These are phyloP conservation scores for Atkinsonella hypoxylon DNA, from an alignment of 2,329 filamentous ascomycete species.

Conservation along the genomic window DNA sequence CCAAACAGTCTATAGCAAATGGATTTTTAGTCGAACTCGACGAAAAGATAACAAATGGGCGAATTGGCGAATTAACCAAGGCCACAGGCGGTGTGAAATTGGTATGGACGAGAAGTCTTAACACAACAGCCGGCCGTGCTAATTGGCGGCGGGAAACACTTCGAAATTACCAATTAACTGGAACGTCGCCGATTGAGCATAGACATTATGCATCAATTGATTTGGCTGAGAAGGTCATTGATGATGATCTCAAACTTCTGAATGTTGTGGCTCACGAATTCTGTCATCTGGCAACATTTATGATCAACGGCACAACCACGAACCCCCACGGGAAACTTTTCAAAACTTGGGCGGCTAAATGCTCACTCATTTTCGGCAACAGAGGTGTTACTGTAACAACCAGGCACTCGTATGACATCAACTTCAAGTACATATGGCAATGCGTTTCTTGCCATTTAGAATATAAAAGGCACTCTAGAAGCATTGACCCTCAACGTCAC, in stretches of 20 bases:
- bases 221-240: slow-evolving; percentile 78
- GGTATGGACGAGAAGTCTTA: slow-evolving; percentile 66
- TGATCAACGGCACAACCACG: slow-evolving; percentile 62
- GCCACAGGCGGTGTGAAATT: slow-evolving; percentile 60
- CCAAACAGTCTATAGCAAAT: slow-evolving; percentile 51
- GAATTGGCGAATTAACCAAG: slow-evolving; percentile 44
- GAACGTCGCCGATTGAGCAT: slow-evolving; percentile 19
- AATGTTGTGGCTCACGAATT: slow-evolving; percentile 96
- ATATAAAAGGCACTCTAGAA: slow-evolving; percentile 77
- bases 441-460: slow-evolving; percentile 58
- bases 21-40: slow-evolving; percentile 61
- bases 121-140: slow-evolving; percentile 66
- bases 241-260: slow-evolving; percentile 61
- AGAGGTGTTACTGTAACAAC: slow-evolving; percentile 71
- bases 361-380: slow-evolving; percentile 42
- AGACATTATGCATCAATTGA: slow-evolving; percentile 68
- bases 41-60: slow-evolving; percentile 44
- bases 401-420: slow-evolving; percentile 79
- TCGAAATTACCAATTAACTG: slow-evolving; percentile 18
- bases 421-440: slow-evolving; percentile 84
- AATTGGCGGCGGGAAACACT: slow-evolving; percentile 55
- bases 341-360: slow-evolving; percentile 57
- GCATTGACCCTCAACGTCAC: slow-evolving; percentile 60
- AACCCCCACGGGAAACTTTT: slow-evolving; percentile 79
- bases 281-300: slow-evolving; percentile 87